Evolutionary conservation across 345 rosid species (phyloP).

Genomic region (Eucalyptus urophylla): DNA sequence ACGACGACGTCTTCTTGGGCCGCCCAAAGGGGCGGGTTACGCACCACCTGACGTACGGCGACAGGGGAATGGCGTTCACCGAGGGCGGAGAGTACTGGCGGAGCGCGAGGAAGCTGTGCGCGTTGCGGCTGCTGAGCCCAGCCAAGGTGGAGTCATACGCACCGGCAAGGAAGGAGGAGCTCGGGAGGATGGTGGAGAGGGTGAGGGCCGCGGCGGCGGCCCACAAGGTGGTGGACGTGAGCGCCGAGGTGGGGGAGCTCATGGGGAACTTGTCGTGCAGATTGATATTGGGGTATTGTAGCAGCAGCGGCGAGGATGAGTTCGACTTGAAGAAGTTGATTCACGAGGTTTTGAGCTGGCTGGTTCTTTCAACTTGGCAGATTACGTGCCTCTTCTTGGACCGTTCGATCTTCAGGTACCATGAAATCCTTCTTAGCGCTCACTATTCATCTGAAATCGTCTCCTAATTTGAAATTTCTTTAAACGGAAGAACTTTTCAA

Average conservation of each 20-base stretch:
- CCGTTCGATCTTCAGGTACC: background rate
- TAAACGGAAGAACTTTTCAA: background rate
- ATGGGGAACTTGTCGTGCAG: background rate
- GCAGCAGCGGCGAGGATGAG: background rate
- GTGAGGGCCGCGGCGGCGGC: background rate
- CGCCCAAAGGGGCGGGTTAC: constrained; percentile 6
- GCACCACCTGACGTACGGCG: background rate
- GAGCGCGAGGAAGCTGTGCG: constrained; percentile 6
- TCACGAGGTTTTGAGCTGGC: background rate
- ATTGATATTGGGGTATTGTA: background rate
- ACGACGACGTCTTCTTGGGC: constrained; percentile 24
- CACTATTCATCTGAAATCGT: background rate
- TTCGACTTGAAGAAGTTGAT: background rate
- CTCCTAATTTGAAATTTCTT: background rate
- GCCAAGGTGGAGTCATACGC: constrained; percentile 9
- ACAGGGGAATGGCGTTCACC: constrained; percentile 10
- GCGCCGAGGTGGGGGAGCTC: background rate
- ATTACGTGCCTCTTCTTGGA: background rate
- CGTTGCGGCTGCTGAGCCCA: constrained; percentile 2
- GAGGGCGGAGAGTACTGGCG: constrained; percentile 18
- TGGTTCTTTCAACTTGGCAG: background rate
- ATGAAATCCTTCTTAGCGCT: background rate
- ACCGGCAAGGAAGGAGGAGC: constrained; percentile 1
- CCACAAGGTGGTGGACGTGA: background rate
- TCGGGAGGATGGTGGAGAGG: background rate